Evolutionary conservation across 257 asterid species (phyloP).

Genomic region (Solanum gandarillasii): DNA sequence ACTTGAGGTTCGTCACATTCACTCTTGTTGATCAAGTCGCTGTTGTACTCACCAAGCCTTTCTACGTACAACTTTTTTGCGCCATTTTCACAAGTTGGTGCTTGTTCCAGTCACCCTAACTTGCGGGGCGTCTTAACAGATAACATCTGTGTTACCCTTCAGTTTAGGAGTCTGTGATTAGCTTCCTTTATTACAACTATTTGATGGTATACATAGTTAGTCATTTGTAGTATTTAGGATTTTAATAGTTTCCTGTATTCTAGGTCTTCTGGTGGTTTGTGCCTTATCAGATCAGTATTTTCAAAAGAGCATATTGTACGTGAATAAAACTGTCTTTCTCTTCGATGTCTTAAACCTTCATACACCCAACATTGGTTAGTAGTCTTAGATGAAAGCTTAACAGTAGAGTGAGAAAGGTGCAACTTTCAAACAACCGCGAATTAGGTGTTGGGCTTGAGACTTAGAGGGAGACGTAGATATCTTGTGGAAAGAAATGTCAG

Average conservation of each 20-base stretch:
- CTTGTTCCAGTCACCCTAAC: no score
- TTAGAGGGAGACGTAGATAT: not conserved
- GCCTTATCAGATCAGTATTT: not conserved
- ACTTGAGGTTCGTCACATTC: no score
- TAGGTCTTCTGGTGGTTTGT: not conserved
- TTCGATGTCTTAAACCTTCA: not conserved
- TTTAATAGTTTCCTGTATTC: not conserved
- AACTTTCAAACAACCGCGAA: not conserved
- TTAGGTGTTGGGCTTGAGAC: not conserved
- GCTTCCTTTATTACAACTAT: not conserved
- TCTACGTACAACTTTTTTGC: no score
- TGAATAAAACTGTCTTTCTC: not conserved
- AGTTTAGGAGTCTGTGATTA: not conserved
- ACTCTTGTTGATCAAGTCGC: no score
- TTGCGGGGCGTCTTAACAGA: no score
- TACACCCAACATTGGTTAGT: not conserved
- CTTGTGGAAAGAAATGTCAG: not conserved
- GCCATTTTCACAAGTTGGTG: no score
- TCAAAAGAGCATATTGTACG: not conserved
- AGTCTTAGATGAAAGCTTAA: not conserved
- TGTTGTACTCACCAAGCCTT: no score
- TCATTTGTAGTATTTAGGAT: not conserved
- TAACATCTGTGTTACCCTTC: not conserved
- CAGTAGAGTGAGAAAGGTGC: not conserved
- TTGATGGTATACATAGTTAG: not conserved